Percentiles rank a stretch among this genome's conserved stretches.
Evolutionary conservation across 805 yeast genomes (phyloP).

Genomic region (Metschnikowia baotianmanensis): DNA sequence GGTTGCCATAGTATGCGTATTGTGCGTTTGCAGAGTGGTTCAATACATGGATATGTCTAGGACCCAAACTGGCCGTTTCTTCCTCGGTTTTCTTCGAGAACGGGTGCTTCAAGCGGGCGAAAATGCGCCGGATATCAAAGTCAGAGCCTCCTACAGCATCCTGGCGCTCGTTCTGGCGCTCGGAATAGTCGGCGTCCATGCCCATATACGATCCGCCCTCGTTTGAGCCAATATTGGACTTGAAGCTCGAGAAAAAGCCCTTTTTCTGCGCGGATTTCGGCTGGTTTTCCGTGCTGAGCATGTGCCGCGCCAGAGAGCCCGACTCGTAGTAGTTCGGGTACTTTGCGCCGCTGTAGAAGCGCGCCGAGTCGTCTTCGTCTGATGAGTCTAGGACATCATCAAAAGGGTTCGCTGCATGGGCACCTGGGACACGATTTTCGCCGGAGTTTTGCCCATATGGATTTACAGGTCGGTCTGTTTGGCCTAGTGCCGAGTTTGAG

Average conservation of each 20-base stretch:
- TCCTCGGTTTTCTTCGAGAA: constrained; percentile 11
- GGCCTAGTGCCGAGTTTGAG: background rate
- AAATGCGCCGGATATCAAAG: constrained; percentile 37
- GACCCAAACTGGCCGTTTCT: constrained; percentile 22
- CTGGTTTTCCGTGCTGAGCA: constrained; percentile 26
- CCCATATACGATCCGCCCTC: constrained; percentile 19
- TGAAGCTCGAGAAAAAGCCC: constrained; percentile 25
- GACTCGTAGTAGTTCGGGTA: constrained; percentile 16
- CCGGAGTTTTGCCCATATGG: background rate
- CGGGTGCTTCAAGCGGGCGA: constrained; percentile 23
- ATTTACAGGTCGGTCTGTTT: background rate
- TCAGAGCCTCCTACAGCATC: constrained; percentile 30
- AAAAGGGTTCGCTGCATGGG: constrained; percentile 21
- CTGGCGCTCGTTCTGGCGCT: constrained; percentile 25
- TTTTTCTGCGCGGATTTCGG: constrained; percentile 16
- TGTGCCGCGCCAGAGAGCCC: constrained; percentile 21
- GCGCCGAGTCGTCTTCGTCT: constrained; percentile 29
- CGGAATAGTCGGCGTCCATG: constrained; percentile 28
- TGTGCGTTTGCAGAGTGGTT: constrained; percentile 54
- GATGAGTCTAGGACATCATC: constrained; percentile 36
- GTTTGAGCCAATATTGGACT: constrained; percentile 3
- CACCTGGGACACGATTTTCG: background rate
- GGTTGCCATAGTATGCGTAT: constrained; percentile 69
- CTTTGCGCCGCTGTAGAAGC: constrained; percentile 6
- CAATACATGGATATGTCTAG: constrained; percentile 59